Evolutionary conservation across 148 eudicot genomes (phyloP).

Genomic region (Vaccinium corymbosum): DNA sequence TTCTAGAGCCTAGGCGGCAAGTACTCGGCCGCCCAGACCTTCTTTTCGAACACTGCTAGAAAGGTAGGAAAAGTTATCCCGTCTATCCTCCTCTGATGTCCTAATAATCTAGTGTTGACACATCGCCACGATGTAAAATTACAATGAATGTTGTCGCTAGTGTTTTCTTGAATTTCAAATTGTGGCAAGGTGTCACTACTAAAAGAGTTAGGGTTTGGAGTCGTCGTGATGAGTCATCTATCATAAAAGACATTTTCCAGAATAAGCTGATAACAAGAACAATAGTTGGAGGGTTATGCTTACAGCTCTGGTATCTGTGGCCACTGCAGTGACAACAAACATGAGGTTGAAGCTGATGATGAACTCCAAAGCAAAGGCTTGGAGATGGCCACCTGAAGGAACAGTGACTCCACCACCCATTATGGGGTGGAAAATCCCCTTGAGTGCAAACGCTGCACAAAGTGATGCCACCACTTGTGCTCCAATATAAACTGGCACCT

Average conservation of each 20-base stretch:
- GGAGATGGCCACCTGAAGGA: slow-evolving; percentile 59
- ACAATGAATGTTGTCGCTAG: neutral
- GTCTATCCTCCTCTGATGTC: too few species aligned
- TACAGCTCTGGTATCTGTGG: slow-evolving; percentile 98
- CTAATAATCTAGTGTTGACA: neutral
- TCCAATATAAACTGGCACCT: slow-evolving; percentile 87
- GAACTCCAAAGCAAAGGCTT: slow-evolving; percentile 84
- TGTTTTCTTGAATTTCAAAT: neutral
- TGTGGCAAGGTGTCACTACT: neutral
- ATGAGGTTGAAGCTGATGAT: slow-evolving; percentile 92
- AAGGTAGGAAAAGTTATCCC: too few species aligned
- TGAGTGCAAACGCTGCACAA: slow-evolving; percentile 67
- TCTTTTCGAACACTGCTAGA: too few species aligned
- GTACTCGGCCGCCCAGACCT: too few species aligned
- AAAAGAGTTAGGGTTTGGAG: neutral
- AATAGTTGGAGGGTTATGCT: slow-evolving; percentile 20
- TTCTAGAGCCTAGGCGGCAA: too few species aligned
- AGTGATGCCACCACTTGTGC: slow-evolving; percentile 81
- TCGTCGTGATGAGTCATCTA: neutral
- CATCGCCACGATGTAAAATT: neutral
- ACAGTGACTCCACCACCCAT: slow-evolving; percentile 91
- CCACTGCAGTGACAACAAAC: slow-evolving; percentile 97
- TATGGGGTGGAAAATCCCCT: slow-evolving; percentile 66
- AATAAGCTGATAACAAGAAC: neutral
- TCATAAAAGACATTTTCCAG: slow-evolving; percentile 2